These are phyloP conservation scores for Talaromyces liani DNA, from an alignment of 495 filamentous ascomycete genomes.

Conservation along the genomic window DNA sequence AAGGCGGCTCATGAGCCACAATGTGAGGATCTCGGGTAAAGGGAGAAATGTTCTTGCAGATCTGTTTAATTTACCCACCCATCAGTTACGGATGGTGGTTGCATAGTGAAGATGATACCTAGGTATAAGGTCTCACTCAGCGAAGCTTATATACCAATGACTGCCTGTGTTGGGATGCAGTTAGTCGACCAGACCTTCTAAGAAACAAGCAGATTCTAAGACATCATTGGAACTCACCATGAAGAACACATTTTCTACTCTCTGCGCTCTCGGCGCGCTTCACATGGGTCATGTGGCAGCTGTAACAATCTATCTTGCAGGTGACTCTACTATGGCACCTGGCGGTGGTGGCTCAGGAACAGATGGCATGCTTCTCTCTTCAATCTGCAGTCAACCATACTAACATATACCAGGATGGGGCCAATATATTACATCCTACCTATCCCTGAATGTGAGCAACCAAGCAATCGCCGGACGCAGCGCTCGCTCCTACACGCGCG, in stretches of 20 bases:
- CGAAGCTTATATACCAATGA: not conserved
- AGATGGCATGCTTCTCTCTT: slow-evolving; percentile 13
- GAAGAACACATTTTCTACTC: not conserved
- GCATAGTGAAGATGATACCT: not conserved
- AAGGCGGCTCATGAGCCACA: not conserved
- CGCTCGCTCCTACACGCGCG: slow-evolving; percentile 52
- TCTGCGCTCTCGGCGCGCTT: not conserved
- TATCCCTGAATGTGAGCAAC: slow-evolving; percentile 43
- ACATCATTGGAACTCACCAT: not conserved
- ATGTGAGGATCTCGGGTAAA: not conserved
- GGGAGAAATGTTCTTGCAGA: not conserved
- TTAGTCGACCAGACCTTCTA: not conserved
- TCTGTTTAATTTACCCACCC: not conserved
- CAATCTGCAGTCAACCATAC: not conserved
- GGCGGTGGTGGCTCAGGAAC: slow-evolving; percentile 29
- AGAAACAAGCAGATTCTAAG: not conserved
- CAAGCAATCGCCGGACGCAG: slow-evolving; percentile 52
- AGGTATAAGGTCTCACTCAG: not conserved
- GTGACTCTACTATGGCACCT: slow-evolving; percentile 51
- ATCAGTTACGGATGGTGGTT: not conserved
- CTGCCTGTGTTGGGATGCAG: not conserved
- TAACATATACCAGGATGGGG: slow-evolving; percentile 46
- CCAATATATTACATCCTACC: slow-evolving; percentile 43
- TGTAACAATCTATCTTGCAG: slow-evolving; percentile 43
- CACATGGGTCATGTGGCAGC: not conserved